Evolutionary conservation across 306 rosid species (phyloP).

Genomic region (Cucurbita maxima): DNA sequence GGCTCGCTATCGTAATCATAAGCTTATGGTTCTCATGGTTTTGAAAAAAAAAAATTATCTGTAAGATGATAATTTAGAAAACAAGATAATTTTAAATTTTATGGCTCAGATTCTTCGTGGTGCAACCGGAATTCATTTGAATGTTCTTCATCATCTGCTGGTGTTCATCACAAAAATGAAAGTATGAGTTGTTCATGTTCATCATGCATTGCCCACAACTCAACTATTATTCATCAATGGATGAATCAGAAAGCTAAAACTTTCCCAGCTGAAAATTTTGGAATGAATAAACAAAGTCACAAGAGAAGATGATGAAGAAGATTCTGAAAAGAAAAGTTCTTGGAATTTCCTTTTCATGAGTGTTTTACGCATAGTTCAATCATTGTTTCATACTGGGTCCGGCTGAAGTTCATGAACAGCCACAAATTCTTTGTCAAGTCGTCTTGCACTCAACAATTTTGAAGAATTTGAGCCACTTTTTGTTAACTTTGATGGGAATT

Average conservation of each 20-base stretch:
- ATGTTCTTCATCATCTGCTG: background rate
- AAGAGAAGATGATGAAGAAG: background rate
- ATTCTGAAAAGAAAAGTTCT: background rate
- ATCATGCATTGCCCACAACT: background rate
- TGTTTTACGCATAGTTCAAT: constrained; percentile 15
- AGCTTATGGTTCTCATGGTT: background rate
- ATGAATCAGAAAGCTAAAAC: background rate
- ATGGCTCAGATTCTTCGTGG: background rate
- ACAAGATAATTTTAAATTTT: background rate
- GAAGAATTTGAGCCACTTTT: constrained; percentile 35
- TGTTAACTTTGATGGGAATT: constrained; percentile 49
- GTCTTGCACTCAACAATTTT: constrained; percentile 28
- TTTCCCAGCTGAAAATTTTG: constrained; percentile 4
- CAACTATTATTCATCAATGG: constrained; percentile 3
- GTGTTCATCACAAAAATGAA: background rate
- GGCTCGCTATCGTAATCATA: background rate
- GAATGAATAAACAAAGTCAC: constrained; percentile 13
- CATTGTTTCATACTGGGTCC: constrained; percentile 31
- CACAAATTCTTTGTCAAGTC: constrained; percentile 36
- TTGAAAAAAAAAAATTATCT: background rate
- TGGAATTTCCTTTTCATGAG: background rate
- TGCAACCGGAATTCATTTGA: background rate
- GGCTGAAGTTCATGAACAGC: constrained; percentile 36
- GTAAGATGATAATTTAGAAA: background rate
- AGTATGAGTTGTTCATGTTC: background rate